phyloP scores from a whole-genome alignment of 306 rosid species.

The Casuarina glauca region DNA sequence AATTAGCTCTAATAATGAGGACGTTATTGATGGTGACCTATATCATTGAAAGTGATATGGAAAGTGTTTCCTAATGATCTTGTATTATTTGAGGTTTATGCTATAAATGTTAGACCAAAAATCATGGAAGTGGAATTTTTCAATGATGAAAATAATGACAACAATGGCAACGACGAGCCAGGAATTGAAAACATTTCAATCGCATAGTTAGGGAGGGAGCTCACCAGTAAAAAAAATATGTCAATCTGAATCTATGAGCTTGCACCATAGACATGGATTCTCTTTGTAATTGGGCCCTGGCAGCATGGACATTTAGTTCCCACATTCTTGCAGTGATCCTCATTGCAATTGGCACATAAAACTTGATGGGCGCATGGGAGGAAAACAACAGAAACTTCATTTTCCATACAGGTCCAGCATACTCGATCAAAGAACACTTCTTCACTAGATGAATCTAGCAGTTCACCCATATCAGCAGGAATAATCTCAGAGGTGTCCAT shows the following conservation, averaged over 20 bases:
- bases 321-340: background rate
- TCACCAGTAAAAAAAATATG: background rate
- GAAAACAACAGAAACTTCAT: conserved; percentile 3
- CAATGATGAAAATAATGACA: background rate
- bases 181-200: background rate
- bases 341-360: conserved; percentile 11
- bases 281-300: background rate
- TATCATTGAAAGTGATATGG: background rate
- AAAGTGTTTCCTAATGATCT: background rate
- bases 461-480: conserved; percentile 1
- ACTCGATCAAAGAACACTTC: background rate
- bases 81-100: background rate
- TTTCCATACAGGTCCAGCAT: background rate
- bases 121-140: background rate
- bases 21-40: background rate
- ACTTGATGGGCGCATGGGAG: conserved; percentile 22
- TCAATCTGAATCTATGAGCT: conserved; percentile 2
- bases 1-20: background rate
- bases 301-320: conserved; percentile 4
- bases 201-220: background rate
- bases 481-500: background rate
- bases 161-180: background rate
- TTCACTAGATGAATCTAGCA: background rate
- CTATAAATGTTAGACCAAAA: background rate
- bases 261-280: background rate